Conservation (phyloP, 2,329 filamentous ascomycete species). For the Diaporthe nobilis region DNA sequence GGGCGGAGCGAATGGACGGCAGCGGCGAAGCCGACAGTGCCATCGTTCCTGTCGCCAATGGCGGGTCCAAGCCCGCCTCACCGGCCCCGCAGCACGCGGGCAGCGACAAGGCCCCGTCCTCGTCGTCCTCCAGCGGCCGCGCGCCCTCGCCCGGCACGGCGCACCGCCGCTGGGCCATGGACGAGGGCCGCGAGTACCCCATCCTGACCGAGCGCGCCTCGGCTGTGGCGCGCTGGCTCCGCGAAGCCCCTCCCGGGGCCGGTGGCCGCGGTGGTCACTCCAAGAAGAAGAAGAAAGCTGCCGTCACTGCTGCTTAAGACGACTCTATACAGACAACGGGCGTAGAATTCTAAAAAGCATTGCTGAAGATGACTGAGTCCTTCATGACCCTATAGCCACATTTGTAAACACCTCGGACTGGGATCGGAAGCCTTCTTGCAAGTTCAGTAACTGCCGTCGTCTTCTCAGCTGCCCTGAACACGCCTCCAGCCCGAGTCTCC, state of each 20-base stretch:
- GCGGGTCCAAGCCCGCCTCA: background rate
- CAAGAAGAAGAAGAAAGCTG: conserved; percentile 55
- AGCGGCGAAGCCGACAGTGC: conserved; percentile 33
- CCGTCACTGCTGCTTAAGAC: conserved; percentile 30
- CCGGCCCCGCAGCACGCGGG: background rate
- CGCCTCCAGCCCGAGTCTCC: background rate
- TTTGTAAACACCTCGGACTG: background rate
- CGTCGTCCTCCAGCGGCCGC: conserved; percentile 6
- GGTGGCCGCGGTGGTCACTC: conserved; percentile 47
- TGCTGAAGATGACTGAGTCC: background rate
- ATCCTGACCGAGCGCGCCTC: conserved; percentile 79
- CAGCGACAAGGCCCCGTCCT: conserved; percentile 11
- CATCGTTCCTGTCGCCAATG: conserved; percentile 26
- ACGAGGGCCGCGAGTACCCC: conserved; percentile 77
- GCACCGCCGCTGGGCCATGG: conserved; percentile 72
- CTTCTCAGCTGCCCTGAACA: background rate
- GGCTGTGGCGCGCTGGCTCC: conserved; percentile 79
- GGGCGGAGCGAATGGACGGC: conserved; percentile 43
- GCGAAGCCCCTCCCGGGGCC: conserved; percentile 64
- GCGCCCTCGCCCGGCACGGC: conserved; percentile 30
- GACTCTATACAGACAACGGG: background rate
- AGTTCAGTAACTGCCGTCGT: background rate
- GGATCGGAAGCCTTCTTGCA: background rate
- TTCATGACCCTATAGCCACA: background rate
- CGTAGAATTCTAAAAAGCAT: conserved; percentile 3